Base-by-base conservation (phyloP, 768 basidiomycete genomes). In the Mycena polygramma region DNA sequence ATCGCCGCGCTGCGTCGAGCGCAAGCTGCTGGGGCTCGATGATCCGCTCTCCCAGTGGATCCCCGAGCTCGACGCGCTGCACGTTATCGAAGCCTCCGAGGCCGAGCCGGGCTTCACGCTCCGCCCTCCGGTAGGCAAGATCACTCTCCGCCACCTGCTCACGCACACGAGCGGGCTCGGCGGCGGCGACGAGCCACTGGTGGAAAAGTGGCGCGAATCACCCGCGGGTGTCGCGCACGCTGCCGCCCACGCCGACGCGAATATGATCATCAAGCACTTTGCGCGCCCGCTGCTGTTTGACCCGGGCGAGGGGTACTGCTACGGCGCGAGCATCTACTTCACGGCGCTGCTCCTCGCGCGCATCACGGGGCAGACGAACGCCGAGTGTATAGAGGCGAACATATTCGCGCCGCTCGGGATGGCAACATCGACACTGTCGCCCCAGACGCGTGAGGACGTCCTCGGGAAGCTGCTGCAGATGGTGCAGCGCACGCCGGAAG, bases 91-190 rank as follows among this genome's bases (percentile, higher is more conserved):
- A 17, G 14, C 65, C 10, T 46, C 57, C 14, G 49, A 37, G 6
- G 60, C 35, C n/a, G 61, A 63, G 17, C 49, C 19, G 6, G 57
- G 60, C 4, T 71, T 67, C 61, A 24, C 35, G 7, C 61, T 72
- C 19, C 67, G 66, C 4, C 63, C 60, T 2, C 57, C 63, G 17
- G 30, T 9, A 2, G 22, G 30, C 13, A 49, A 58, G 35, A 72
- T 72, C 48, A 72, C 71, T 4, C 67, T 69, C n/a, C 71, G 66
- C n/a, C 71, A 72, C n/a, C 43, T 72, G 24, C 67, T 72, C 20
- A 69, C 71, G 37, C 71, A 72, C 52, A 59, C 66, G 11, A 72
- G 71, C 43, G 71, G 71, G 20, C 19, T 72, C 24, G 55, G 55
- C 36, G 61, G 52, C 35, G 46, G 46, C 20, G 65, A 66, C 26